Percentiles rank a stretch among this genome's conserved stretches.
Conservation (phyloP, 2,329 filamentous ascomycete genomes). For the Fusarium albidum region DNA sequence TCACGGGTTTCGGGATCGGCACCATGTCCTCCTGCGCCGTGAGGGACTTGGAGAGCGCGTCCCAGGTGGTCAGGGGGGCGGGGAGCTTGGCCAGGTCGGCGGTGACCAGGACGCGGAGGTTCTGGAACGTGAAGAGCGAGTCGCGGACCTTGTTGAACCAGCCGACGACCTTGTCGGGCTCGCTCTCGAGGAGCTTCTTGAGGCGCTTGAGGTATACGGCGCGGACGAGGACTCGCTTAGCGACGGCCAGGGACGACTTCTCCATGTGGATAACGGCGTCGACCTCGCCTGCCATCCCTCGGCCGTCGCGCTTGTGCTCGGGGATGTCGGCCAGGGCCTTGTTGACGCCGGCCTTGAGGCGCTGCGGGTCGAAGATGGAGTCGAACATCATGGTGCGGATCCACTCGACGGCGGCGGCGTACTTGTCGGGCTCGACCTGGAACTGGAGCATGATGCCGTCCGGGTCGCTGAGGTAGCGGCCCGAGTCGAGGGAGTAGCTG, state of each 20-base stretch:
- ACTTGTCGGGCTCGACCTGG: constrained; percentile 88
- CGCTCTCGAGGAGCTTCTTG: constrained; percentile 79
- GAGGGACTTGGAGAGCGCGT: constrained; percentile 53
- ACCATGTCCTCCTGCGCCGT: constrained; percentile 60
- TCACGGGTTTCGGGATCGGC: constrained; percentile 74
- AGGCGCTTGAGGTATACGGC: constrained; percentile 87
- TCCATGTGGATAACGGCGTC: constrained; percentile 83
- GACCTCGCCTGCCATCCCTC: constrained; percentile 69
- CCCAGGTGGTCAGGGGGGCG: constrained; percentile 82
- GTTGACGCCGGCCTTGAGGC: constrained; percentile 70
- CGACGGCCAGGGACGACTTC: constrained; percentile 78
- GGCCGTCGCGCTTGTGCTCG: constrained; percentile 87
- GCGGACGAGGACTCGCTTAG: constrained; percentile 84
- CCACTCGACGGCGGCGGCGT: constrained; percentile 83
- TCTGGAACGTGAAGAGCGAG: constrained; percentile 81
- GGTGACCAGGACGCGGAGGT: constrained; percentile 85
- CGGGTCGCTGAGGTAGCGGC: constrained; percentile 74
- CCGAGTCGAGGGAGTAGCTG: constrained; percentile 77
- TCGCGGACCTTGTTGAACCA: constrained; percentile 81
- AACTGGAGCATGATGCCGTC: constrained; percentile 86
- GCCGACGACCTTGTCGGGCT: constrained; percentile 76
- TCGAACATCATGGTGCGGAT: constrained; percentile 87
- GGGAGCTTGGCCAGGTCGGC: constrained; percentile 79
- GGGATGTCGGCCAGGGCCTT: constrained; percentile 93
- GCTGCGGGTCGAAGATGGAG: constrained; percentile 80